Percentiles rank a stretch among this genome's conserved stretches.
phyloP scores from a whole-genome alignment of 805 yeast species.

The Schwanniomyces sp. region DNA sequence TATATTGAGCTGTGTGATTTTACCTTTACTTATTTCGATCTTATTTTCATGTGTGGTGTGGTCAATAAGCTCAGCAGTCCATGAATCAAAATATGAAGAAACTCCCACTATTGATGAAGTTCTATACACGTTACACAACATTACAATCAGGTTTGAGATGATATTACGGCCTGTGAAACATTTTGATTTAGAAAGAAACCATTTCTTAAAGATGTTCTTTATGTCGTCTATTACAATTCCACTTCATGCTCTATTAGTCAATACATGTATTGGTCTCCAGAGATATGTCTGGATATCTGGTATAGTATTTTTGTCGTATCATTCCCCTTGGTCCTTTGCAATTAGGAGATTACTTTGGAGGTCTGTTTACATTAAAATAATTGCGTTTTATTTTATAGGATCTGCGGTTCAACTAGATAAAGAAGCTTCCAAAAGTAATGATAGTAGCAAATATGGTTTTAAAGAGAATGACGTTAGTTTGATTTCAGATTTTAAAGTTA shows the following conservation, averaged over 20 bases:
- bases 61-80: slow-evolving; percentile 41
- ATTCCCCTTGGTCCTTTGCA: slow-evolving; percentile 49
- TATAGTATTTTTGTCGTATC: slow-evolving; percentile 38
- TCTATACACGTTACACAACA: slow-evolving; percentile 45
- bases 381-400: slow-evolving; percentile 43
- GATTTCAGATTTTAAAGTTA: slow-evolving; percentile 35
- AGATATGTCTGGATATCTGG: slow-evolving; percentile 39
- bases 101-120: slow-evolving; percentile 56
- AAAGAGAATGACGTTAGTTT: slow-evolving; percentile 17
- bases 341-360: slow-evolving; percentile 51
- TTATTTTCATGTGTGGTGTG: slow-evolving; percentile 43
- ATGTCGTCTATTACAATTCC: slow-evolving; percentile 43
- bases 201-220: slow-evolving; percentile 27
- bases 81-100: slow-evolving; percentile 43
- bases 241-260: slow-evolving; percentile 37
- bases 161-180: slow-evolving; percentile 39
- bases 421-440: slow-evolving; percentile 1
- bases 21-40: slow-evolving; percentile 42
- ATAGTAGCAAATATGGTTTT: slow-evolving; percentile 12
- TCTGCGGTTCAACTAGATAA: slow-evolving; percentile 21
- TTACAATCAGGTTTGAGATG: slow-evolving; percentile 42
- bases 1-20: slow-evolving; percentile 25
- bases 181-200: slow-evolving; percentile 22
- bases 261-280: slow-evolving; percentile 29
- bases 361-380: slow-evolving; percentile 40